These are phyloP conservation scores for Neocallimastix lanati DNA, from an alignment of 192 early-diverging fungal species.

Conservation along the genomic window DNA sequence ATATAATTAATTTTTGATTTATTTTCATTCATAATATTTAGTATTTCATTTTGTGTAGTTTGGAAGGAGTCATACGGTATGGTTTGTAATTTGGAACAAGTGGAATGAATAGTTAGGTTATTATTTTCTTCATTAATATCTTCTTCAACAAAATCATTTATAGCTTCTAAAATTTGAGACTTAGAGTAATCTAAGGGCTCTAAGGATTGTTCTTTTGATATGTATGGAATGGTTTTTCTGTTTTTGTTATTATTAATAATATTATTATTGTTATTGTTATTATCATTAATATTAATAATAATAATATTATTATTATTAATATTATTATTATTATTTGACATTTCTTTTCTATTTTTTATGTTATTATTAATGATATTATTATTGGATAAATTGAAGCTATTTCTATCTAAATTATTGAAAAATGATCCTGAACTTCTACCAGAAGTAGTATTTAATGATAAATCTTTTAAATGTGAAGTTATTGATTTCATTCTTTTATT, in stretches of 20 bases:
- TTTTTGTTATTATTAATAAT: too few species aligned
- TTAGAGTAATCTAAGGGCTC: too few species aligned
- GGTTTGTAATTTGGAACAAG: neutral
- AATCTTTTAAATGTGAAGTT: too few species aligned
- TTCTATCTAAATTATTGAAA: neutral
- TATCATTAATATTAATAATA: too few species aligned
- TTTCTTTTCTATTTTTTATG: too few species aligned
- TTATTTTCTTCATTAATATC: neutral
- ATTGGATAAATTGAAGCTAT: neutral
- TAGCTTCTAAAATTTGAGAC: neutral
- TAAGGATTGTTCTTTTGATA: too few species aligned
- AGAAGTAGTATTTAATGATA: neutral
- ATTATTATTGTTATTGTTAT: too few species aligned
- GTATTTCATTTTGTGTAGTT: too few species aligned
- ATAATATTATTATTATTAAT: too few species aligned
- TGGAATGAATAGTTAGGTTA: neutral
- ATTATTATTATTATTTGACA: too few species aligned
- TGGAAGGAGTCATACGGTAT: neutral
- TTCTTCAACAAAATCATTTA: neutral
- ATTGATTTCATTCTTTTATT: too few species aligned
- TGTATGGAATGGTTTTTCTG: too few species aligned
- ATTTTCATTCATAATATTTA: neutral
- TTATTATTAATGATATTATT: neutral
- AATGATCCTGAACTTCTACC: neutral
- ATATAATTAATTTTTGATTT: neutral